Evolutionary conservation across 441 rosid species (phyloP).

Genomic region (Gossypium schwendimanii): DNA sequence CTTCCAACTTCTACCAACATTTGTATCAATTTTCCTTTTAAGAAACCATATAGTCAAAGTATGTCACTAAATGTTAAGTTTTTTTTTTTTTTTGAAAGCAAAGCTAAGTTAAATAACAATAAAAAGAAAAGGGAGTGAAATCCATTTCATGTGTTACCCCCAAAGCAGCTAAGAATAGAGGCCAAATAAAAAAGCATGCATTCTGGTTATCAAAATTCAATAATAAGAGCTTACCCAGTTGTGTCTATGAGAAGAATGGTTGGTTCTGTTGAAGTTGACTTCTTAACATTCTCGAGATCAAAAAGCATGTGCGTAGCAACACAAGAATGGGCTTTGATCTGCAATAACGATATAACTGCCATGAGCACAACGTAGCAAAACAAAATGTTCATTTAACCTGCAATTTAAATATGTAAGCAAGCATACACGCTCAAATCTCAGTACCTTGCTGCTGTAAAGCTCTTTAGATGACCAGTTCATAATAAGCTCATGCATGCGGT

Average conservation of each 20-base stretch:
- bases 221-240: slow-evolving; percentile 52
- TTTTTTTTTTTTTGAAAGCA: too few species aligned
- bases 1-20: background rate
- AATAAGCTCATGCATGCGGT: slow-evolving; percentile 94
- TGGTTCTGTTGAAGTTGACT: slow-evolving; percentile 67
- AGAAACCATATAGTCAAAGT: background rate
- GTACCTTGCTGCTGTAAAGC: slow-evolving; percentile 73
- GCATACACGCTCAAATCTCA: slow-evolving; percentile 10
- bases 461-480: slow-evolving; percentile 96
- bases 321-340: slow-evolving; percentile 80
- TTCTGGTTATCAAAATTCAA: background rate
- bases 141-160: background rate
- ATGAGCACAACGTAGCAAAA: background rate
- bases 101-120: background rate
- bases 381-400: background rate
- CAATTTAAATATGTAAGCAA: slow-evolving; percentile 4
- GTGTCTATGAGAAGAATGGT: slow-evolving; percentile 75
- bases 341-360: slow-evolving; percentile 12
- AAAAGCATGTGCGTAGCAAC: slow-evolving; percentile 80
- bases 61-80: background rate
- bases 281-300: slow-evolving; percentile 68
- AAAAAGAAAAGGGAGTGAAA: background rate
- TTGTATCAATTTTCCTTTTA: background rate
- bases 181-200: background rate
- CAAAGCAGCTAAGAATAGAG: background rate